Evolutionary conservation across 1,139 yeast species (phyloP).

Genomic region (Saccharomycopsis crataegensis): DNA sequence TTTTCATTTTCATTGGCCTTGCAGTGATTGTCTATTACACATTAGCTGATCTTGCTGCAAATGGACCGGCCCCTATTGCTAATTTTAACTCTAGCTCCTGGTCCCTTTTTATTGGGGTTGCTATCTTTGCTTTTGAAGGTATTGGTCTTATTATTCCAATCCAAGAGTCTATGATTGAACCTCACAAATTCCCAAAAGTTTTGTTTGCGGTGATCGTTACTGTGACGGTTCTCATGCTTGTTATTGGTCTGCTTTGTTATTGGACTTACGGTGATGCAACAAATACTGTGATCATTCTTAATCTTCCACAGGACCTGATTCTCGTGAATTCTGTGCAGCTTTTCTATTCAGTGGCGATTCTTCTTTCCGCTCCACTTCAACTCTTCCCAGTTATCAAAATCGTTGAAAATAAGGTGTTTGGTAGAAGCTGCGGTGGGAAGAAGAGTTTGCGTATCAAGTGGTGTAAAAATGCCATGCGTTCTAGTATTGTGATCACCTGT

Average conservation of each 20-base stretch:
- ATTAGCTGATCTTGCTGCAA: slow-evolving; percentile 32
- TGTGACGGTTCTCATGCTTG: slow-evolving; percentile 53
- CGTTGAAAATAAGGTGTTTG: slow-evolving; percentile 54
- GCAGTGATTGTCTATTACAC: slow-evolving; percentile 55
- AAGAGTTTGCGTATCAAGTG: slow-evolving; percentile 47
- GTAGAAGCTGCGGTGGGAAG: slow-evolving; percentile 46
- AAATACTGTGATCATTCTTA: slow-evolving; percentile 60
- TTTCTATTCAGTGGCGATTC: slow-evolving; percentile 64
- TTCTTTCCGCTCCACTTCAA: slow-evolving; percentile 70
- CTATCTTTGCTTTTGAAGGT: slow-evolving; percentile 77
- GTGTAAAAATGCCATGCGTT: slow-evolving; percentile 55
- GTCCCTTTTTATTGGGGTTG: slow-evolving; percentile 74
- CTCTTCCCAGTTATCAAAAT: slow-evolving; percentile 70
- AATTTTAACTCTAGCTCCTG: slow-evolving; percentile 53
- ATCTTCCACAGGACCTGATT: slow-evolving; percentile 56
- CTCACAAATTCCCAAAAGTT: slow-evolving; percentile 64
- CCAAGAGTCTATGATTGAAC: slow-evolving; percentile 67
- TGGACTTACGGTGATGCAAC: slow-evolving; percentile 61
- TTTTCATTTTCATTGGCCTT: slow-evolving; percentile 57
- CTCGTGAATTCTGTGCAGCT: slow-evolving; percentile 62
- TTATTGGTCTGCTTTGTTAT: slow-evolving; percentile 62
- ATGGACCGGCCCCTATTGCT: slow-evolving; percentile 43
- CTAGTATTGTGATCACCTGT: slow-evolving; percentile 44
- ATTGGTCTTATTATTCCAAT: slow-evolving; percentile 73
- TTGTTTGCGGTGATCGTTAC: slow-evolving; percentile 49